phyloP scores from a whole-genome alignment of 768 basidiomycete species.

The Podaxis rugospora region DNA sequence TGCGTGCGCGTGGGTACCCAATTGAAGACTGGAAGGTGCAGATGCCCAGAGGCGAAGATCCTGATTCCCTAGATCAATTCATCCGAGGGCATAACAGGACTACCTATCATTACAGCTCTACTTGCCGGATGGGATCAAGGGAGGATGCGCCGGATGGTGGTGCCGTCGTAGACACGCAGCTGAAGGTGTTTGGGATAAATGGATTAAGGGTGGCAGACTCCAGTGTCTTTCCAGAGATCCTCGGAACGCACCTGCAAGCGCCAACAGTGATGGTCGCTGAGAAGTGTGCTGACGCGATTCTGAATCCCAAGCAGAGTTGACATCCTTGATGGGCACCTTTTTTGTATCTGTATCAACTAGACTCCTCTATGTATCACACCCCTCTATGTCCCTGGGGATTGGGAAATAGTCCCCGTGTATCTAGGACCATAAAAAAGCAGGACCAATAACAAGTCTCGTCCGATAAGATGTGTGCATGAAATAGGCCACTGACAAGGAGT shows the following conservation, averaged over 20 bases:
- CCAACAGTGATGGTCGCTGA: constrained; percentile 30
- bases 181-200: constrained; percentile 39
- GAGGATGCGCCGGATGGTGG: constrained; percentile 25
- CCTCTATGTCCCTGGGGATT: no score
- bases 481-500: no score
- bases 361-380: no score
- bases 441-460: no score
- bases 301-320: constrained; percentile 2
- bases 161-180: constrained; percentile 33
- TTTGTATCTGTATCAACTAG: no score
- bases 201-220: constrained; percentile 45
- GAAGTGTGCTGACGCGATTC: constrained; percentile 32
- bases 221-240: constrained; percentile 39
- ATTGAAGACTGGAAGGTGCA: constrained; percentile 34
- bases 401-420: no score
- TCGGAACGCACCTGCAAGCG: constrained; percentile 28
- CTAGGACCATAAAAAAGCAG: no score
- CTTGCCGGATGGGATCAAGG: constrained; percentile 41
- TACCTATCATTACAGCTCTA: constrained; percentile 42
- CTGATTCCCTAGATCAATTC: constrained; percentile 33
- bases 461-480: no score
- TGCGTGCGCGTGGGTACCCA: constrained; percentile 29
- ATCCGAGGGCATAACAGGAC: constrained; percentile 38
- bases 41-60: constrained; percentile 33
- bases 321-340: no score